Evolutionary conservation across 345 rosid species (phyloP), one percentile per base, ranked within the genome.

Genomic region (Viola odorata): DNA sequence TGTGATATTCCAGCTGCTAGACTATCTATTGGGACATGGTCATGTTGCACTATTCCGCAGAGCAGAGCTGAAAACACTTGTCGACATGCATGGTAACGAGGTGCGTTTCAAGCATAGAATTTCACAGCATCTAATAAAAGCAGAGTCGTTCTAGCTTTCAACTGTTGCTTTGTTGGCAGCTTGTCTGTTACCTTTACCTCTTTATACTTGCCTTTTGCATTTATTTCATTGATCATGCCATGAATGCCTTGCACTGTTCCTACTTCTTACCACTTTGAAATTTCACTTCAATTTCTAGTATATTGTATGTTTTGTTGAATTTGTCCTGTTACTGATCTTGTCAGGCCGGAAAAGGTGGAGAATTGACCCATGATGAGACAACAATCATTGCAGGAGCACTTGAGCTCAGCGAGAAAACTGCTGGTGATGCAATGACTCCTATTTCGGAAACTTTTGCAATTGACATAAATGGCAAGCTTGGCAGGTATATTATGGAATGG

Each of bases 331-430:
- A 13, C 7, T 70, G 23, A 17, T 45, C 42, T 55, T 55, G 15
- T 50, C 74, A 90, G 99, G 99, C 99, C 56, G 99, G 99, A 50
- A 94, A 94, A 71, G 99, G 99, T 57, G 99, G 99, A 57, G 99
- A 94, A 71, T 61, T 94, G 72, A 90, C 99, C 0, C 99, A 83
- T 77, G 99, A 94, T 17, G 99, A 94, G 74, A 94, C 99, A 3
- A 94, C 99, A 37, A 94, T 94, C 61, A 94, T 94, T 69, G 97
- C 97, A 37, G 99, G 99, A 74, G 99, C 99, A 58, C 99, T 94
- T 64, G 96, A 85, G 73, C 96, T 94, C 40, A 57, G 80, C 5
- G 96, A 85, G 80, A 90, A 94, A 75, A 84, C 87, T 53, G 97
- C 89, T 60, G 70, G 82, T 50, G 81, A 88, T 80, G 96, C 97